Evolutionary conservation across 306 rosid species (phyloP).

Genomic region (Gillenia trifoliata): DNA sequence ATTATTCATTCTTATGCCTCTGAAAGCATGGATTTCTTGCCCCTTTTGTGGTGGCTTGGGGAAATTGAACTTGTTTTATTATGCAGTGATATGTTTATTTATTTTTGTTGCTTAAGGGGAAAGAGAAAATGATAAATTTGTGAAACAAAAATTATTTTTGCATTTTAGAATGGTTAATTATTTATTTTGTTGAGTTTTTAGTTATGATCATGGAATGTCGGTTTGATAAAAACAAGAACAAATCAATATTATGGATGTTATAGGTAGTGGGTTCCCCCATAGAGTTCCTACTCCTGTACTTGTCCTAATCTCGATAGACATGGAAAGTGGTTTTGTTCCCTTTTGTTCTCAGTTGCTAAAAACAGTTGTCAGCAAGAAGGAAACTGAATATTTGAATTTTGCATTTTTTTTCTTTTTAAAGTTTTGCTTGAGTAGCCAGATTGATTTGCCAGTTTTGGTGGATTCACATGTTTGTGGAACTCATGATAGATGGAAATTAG

Average conservation of each 20-base stretch:
- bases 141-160: neutral
- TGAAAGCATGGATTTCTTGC: neutral
- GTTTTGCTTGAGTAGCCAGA: neutral
- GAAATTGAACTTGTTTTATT: neutral
- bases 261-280: neutral
- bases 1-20: neutral
- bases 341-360: neutral
- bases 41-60: neutral
- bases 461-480: neutral
- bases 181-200: neutral
- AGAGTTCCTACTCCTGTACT: neutral
- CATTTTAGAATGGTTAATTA: neutral
- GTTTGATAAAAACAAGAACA: neutral
- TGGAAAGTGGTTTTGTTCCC: neutral
- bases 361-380: neutral
- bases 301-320: neutral
- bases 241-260: neutral
- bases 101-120: neutral
- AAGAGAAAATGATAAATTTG: neutral
- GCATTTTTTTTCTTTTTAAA: neutral
- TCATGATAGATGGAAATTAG: neutral
- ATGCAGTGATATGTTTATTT: neutral
- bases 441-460: neutral
- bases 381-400: neutral
- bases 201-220: neutral